Evolutionary conservation across 495 filamentous ascomycete genomes (phyloP).

Genomic region (Aspergillus saccharolyticus): DNA sequence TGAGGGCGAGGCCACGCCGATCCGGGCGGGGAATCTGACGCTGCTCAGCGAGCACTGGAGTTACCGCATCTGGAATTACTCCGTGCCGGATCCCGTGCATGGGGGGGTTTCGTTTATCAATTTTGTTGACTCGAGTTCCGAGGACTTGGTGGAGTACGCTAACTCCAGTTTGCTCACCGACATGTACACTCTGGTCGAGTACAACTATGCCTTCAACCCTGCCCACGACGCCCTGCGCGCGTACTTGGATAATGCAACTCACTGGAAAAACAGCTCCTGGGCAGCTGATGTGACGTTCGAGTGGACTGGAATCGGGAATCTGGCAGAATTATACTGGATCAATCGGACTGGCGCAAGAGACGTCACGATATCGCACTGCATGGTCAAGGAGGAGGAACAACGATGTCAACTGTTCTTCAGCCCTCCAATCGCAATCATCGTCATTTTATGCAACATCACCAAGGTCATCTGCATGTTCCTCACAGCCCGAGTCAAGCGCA

Average conservation of each 20-base stretch:
- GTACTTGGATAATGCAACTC: not conserved
- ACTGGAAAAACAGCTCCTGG: constrained; percentile 4
- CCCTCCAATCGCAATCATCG: constrained; percentile 6
- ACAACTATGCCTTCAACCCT: not conserved
- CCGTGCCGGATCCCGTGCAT: not conserved
- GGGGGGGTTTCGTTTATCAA: not conserved
- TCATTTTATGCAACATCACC: constrained; percentile 7
- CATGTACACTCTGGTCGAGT: not conserved
- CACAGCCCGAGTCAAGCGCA: constrained; percentile 1
- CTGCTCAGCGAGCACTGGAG: not conserved
- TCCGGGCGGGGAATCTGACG: not conserved
- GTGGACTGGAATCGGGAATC: not conserved
- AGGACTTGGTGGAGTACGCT: not conserved
- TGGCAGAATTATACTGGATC: not conserved
- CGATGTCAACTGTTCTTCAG: constrained; percentile 14
- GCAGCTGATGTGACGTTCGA: not conserved
- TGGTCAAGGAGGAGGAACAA: not conserved
- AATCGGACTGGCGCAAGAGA: not conserved
- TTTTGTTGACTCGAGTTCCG: not conserved
- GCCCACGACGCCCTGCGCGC: not conserved
- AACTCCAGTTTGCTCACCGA: not conserved
- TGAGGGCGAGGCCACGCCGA: not conserved
- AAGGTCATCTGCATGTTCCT: constrained; percentile 7
- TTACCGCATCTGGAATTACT: not conserved
- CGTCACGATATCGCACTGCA: not conserved